A percentile compares a stretch with the other conserved stretches of the same genome.
phyloP scores from a whole-genome alignment of 2,329 filamentous ascomycete genomes.

The Pyricularia sp. region DNA sequence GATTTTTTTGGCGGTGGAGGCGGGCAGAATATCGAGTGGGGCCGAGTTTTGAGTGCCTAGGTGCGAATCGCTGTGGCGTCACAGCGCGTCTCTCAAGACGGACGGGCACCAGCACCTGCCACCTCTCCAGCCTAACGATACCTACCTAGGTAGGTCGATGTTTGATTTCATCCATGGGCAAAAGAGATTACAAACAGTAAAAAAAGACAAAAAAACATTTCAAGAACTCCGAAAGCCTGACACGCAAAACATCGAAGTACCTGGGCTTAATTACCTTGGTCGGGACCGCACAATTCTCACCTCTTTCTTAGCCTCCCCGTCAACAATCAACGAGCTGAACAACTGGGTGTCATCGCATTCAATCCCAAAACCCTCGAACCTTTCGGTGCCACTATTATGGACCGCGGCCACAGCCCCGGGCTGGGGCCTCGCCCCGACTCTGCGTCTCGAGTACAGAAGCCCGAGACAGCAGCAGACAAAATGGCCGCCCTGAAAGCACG shows the following conservation, averaged over 20 bases:
- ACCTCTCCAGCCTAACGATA: too few species aligned
- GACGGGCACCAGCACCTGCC: background rate
- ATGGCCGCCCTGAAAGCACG: conserved; percentile 69
- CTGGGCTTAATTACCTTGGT: background rate
- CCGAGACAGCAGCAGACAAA: conserved; percentile 47
- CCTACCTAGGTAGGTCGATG: background rate
- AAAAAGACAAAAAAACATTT: background rate
- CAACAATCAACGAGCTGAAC: background rate
- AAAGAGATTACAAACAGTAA: background rate
- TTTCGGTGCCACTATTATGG: conserved; percentile 16
- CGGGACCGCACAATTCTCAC: background rate
- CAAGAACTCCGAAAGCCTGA: too few species aligned
- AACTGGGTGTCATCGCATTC: background rate
- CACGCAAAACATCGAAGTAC: background rate
- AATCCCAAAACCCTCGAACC: background rate
- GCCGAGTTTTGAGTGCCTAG: background rate
- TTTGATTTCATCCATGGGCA: background rate
- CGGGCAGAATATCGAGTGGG: conserved; percentile 19
- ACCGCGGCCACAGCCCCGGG: conserved; percentile 35
- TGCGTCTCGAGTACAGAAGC: conserved; percentile 39
- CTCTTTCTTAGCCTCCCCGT: background rate
- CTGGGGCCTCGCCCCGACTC: conserved; percentile 44
- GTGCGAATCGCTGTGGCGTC: background rate
- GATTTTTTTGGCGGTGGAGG: conserved; percentile 4
- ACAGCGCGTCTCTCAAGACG: background rate